Evolutionary conservation across 108 stramenopile species (phyloP).

Genomic region (Skeletonema potamos): DNA sequence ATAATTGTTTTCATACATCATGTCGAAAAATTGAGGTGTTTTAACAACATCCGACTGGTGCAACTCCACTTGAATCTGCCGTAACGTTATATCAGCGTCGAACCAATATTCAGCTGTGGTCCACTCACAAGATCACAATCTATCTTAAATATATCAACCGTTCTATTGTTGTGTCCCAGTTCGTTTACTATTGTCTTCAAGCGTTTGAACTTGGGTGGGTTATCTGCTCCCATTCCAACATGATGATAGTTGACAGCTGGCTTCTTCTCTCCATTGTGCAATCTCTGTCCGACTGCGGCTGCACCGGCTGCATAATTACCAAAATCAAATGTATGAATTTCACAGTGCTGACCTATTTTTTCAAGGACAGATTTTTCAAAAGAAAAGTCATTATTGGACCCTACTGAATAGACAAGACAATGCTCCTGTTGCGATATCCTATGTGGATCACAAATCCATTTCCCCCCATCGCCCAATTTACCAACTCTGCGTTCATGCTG

Average conservation of each 20-base stretch:
- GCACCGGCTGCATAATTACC: neutral
- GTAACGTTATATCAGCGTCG: constrained; percentile 1
- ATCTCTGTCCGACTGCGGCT: neutral
- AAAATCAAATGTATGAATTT: constrained; percentile 41
- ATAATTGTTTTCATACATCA: constrained; percentile 31
- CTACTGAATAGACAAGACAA: constrained; percentile 50
- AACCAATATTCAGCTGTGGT: constrained; percentile 8
- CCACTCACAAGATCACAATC: constrained; percentile 12
- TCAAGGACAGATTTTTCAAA: constrained; percentile 37
- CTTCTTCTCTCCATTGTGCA: constrained; percentile 1
- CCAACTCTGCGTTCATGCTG: constrained; percentile 18
- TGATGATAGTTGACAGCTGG: constrained; percentile 15
- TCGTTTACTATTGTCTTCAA: neutral
- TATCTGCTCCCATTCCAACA: neutral
- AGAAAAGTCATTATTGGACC: constrained; percentile 40
- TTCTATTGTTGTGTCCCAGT: constrained; percentile 12
- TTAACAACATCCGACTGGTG: constrained; percentile 26
- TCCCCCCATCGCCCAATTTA: constrained; percentile 26
- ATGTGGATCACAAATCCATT: constrained; percentile 60
- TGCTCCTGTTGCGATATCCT: constrained; percentile 29
- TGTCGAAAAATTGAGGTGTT: constrained; percentile 35
- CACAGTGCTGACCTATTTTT: constrained; percentile 31
- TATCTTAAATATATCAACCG: constrained; percentile 30
- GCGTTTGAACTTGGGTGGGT: neutral
- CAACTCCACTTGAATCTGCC: constrained; percentile 58